Base-by-base conservation (phyloP, 2,329 filamentous ascomycete genomes). In the Xylaria sp. region DNA sequence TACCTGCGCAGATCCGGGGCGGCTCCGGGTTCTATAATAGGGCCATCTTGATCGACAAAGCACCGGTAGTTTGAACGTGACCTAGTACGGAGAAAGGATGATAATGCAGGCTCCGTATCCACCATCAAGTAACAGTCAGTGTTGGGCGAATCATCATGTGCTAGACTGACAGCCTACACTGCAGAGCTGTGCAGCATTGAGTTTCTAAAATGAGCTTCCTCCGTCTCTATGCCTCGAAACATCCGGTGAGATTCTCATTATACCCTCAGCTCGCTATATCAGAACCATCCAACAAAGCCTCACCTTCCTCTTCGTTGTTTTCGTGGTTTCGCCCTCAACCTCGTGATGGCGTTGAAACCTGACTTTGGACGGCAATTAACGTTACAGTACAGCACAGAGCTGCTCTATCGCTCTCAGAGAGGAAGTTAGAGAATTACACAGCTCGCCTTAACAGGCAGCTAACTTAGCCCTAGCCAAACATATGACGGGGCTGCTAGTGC, bases 61-160 rank as follows among this genome's bases (percentile, higher is more conserved):
- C 48, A 34, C 34, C 12, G 62, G 23, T 28, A 36, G 61, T 45
- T 39, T 41, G 25, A 65, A 62, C 52, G 36, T 58, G 25, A 66
- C 58, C 46, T 56, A 43, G 63, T 43, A 48, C 20, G 45, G 55
- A 62, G 58, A 58, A 65, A 58, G 48, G 63, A 34, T 66, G 46
- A 20, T 41, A 60, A 68, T 66, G 66, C 63, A 68, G 12, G 46
- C 32, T 10, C 39, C 63, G 66, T 66, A 62, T 66, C 58, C 59
- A 66, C 66, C 36, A n/a, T 65, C 13, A 18, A 59, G 20, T 13
- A 28, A n/a, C 13, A 36, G 30, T 46, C 10, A 34, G 34, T 46
- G 18, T 34, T 53, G 18, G 23, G 30, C 41, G 20, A 46, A 46
- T 55, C 56, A 48, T 61, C 36, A n/a, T 48, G 43, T 39, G 18